Evolutionary conservation across 225 moss, liverwort and hornwort species (phyloP), one percentile per base, ranked within the genome.

Genomic region (Rhytidiadelphus loreus): DNA sequence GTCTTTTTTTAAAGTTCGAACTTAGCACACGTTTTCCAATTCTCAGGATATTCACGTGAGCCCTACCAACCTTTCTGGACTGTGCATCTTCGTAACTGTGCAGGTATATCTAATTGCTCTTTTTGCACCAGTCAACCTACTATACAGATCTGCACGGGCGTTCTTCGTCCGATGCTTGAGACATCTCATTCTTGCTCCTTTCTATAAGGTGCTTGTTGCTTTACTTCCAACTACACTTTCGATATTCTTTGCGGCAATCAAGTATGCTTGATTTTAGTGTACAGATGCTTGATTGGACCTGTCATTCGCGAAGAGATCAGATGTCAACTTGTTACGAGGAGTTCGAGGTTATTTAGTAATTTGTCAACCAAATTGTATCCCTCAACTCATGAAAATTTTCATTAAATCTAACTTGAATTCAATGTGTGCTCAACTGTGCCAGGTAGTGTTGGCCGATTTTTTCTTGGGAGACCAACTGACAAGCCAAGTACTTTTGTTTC

Each of bases 381-480:
- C 60, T 61, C 81, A 26, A 85, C 61, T 77, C 82, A 37, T 48
- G 24, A 25, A 39, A 60, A 12, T 55, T 71, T 55, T 62, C 50
- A 76, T 46, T 57, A 46, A 77, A 41, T 39, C 57, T 71, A 83
- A 89, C n/a, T 88, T n/a, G n/a, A n/a, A 82, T 63, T 77, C 37
- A 25, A 58, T 61, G 21, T 84, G 32, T 64, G 66, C 68, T 85
- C 28, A 29, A 81, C 26, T 88, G 65, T 88, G 79, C 86, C 94
- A 96, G 98, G 96, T 96, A 16, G 17, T 92, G 46, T 87, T 96
- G 87, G 95, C 94, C 23, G 96, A 98, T 92, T 98, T 98, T 85
- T 96, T 98, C 78, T 90, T 98, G 74, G 96, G 95, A 72, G 96
- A 98, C 88, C 96, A 98, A 85, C 88, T 98, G 62, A 96, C 96